Percentiles rank a stretch among this genome's conserved stretches.
phyloP scores from a whole-genome alignment of 306 rosid species.

The Pterocarpus santalinus region DNA sequence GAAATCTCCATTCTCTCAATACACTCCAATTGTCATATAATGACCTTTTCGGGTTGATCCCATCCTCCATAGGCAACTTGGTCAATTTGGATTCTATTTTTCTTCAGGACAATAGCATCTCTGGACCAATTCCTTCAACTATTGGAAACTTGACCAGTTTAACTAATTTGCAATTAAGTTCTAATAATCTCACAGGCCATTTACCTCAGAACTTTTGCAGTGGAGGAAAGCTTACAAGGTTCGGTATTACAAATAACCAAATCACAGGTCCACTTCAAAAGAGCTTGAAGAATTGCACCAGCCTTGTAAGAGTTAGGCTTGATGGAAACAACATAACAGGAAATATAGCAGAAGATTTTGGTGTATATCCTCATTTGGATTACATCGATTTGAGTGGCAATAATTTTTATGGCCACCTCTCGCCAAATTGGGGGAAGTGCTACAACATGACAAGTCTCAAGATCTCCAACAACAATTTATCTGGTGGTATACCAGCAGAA shows the following conservation, averaged over 20 bases:
- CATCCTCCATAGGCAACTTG: not conserved
- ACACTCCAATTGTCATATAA: not conserved
- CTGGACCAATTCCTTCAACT: too few relatives aligned
- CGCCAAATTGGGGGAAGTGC: not conserved
- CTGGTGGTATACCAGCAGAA: conserved; percentile 7
- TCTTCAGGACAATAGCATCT: not conserved
- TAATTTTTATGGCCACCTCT: conserved; percentile 1
- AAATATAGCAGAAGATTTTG: conserved; percentile 39
- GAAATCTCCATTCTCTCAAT: not conserved
- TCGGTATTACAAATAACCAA: not conserved
- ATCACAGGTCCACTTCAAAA: conserved; percentile 17
- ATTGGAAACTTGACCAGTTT: not conserved
- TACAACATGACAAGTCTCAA: not conserved
- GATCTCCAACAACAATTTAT: conserved; percentile 3
- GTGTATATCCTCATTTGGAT: conserved; percentile 29
- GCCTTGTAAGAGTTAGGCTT: conserved; percentile 34
- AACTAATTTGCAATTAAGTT: not conserved
- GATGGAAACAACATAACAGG: conserved; percentile 31
- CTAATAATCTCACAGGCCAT: not conserved
- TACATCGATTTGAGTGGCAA: conserved; percentile 33
- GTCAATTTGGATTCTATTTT: not conserved
- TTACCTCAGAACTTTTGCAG: not conserved
- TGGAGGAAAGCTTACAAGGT: not conserved
- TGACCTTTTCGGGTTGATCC: conserved; percentile 2
- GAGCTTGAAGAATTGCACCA: not conserved